Base-by-base conservation (phyloP, 139 green algal genomes). In the Yamagishiella unicocca region DNA sequence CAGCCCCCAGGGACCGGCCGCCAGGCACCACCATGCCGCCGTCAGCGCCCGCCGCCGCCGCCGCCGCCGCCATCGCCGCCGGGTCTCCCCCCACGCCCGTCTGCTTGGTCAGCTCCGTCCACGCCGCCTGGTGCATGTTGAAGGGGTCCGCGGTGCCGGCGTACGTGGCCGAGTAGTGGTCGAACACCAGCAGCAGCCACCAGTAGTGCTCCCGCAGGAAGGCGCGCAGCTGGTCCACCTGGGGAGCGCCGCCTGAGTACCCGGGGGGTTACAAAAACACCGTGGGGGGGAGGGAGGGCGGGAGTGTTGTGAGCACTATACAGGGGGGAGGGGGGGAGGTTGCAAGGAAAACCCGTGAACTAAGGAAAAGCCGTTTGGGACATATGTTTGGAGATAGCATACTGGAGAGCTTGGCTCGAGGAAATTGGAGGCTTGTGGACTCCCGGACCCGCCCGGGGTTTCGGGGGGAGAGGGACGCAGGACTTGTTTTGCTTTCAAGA, bases 111-210 rank as follows among this genome's bases (percentile, higher is more conserved):
- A 96, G 91, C 33, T 33, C 50, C 10, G 87, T 89, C 85, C 89
- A 95, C 9, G 87, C 77, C 37, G 91, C 92, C 66, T 92, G 61
- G 55, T 90, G 83, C 68, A 92, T 88, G 21, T 62, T 43, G 62
- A 89, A 90, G 24, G 81, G 75, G 74, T 92, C 82, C 37, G 77
- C 77, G 42, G 42, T 33, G 21, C 21, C 76, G 29, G 72, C 62
- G 66, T 87, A 72, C 43, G 89, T 40, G 19, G 45, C 80, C 21
- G 76, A 62, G 45, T 89, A 89, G 42, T 78, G 88, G 72, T 92
- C 83, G 68, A 90, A 90, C 14, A 90, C 25, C 0, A 61, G 86
- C 43, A 84, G 38, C 61, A 92, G n/a, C 40, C 46, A 31, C 9
- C 22, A 38, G 88, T 91, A 89, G 9, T 64, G 66, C 14, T 64